Base-by-base conservation (phyloP, 2,329 filamentous ascomycete genomes). In the Cladophialophora yegresii region DNA sequence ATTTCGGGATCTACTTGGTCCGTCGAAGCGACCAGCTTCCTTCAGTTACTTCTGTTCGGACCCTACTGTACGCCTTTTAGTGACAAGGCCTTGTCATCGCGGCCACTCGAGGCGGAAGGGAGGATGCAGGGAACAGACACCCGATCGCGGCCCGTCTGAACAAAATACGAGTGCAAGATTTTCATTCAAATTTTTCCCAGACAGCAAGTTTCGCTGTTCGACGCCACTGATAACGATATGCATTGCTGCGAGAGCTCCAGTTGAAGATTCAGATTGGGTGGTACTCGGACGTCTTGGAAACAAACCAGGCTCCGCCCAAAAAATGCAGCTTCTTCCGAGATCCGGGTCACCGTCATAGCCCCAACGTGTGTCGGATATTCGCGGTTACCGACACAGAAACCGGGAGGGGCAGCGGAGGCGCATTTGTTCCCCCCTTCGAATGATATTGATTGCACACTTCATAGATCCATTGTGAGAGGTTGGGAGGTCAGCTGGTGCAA, bases 71-170 rank as follows among this genome's bases (percentile, higher is more conserved):
- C 63, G 63, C 54, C 58, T 47, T 58, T 65, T 28, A 32, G n/a
- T 22, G 22, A 65, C 59, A 62, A 55, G 59, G 30, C 13, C 59
- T 45, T 65, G 57, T 65, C 59, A 59, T 26, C 47, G 32, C 49
- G 58, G 4, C 22, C 57, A 33, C 30, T 28, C 57, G 28, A 30
- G 13, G 13, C 30, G 26, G 45, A 59, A 40, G 57, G 57, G 23
- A 32, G 30, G 9, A 28, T 10, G 57, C 57, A 59, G 12, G 57
- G 30, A 54, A n/a, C 45, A 54, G 12, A 49, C 28, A 12, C 3
- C 10, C 45, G 33, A 30, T 36, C 45, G 56, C 53, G 56, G 13
- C 30, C 26, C 16, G 6, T 10, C 20, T 26, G 50, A 32, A 16
- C 20, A 26, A 26, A 20, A 32, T n/a, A 16, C 10, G 47, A 51